Conservation (phyloP, 2,329 filamentous ascomycete species). For the Aureobasidium sp. region DNA sequence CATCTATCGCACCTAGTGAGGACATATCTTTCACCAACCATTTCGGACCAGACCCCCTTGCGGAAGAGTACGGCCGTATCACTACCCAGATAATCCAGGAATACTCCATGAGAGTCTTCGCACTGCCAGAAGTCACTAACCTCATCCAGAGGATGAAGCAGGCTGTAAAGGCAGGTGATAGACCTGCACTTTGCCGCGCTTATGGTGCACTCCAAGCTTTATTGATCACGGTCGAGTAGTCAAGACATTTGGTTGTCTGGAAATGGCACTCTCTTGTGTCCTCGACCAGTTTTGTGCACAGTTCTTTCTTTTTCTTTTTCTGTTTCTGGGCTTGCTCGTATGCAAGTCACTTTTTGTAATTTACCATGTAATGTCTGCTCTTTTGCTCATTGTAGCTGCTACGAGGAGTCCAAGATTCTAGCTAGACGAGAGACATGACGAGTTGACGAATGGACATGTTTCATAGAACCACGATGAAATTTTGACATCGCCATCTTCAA, state of each 20-base stretch:
- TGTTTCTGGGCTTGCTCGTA: background rate
- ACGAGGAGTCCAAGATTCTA: background rate
- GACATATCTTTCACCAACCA: background rate
- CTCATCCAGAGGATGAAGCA: background rate
- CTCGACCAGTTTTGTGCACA: background rate
- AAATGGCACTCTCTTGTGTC: background rate
- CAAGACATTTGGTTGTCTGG: background rate
- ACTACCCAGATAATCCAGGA: background rate
- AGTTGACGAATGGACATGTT: too few relatives aligned
- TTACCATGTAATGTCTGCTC: background rate
- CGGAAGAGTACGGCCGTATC: background rate
- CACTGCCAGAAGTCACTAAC: background rate
- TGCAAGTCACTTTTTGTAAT: background rate
- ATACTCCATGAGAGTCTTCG: background rate
- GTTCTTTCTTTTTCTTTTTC: background rate
- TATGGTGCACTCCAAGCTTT: background rate
- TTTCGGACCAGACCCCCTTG: background rate
- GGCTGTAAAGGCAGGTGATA: background rate
- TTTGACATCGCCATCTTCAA: background rate
- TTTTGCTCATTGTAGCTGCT: background rate
- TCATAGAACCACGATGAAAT: too few relatives aligned
- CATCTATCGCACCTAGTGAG: background rate
- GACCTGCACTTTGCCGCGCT: background rate
- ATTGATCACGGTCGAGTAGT: background rate
- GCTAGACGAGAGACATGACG: background rate